Evolutionary conservation across 2,329 filamentous ascomycete genomes (phyloP), one percentile per base, ranked within the genome.

Genomic region (Lasiodiplodia theobromae): DNA sequence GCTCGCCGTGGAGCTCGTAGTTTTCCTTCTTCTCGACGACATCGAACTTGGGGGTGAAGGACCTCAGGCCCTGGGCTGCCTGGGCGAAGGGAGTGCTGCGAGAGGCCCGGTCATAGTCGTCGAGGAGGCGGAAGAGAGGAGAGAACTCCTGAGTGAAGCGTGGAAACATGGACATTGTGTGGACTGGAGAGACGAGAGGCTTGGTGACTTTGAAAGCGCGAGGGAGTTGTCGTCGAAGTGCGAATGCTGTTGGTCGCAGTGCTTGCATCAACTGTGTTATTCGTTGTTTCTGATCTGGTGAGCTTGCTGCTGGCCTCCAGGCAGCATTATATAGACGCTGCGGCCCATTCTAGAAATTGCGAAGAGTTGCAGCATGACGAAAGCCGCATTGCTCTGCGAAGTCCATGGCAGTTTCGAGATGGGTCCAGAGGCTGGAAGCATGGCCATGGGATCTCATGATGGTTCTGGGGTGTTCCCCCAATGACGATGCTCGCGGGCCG

Each of bases 1-100:
- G 87, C 80, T 95, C 92, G 74, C 92, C 92, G 74, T 94, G 88
- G 23, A 95, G 89, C 80, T 95, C 90, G 77, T 93, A 95, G 71
- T 83, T 78, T 6, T 88, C 81, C 70, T 86, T 86, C 14, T 86
- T 87, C 82, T 96, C 92, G 77, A 87, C 89, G 70, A 94, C 85
- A 74, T 95, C 92, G 76, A 95, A 95, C 80, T 89, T 91, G 67
- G 92, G 92, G 69, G 87, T 86, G 86, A 93, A 94, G 75, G 86
- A 83, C 57, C 83, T 84, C 58, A 86, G 72, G 38, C 68, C 68
- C 66, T 77, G 72, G 54, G 75, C 65, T 69, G 75, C 40, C 57
- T 54, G 56, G 69, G 75, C 73, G 73, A 76, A 72, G 8, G 60
- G 44, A 14, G 74, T 70, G 53, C 75, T 74, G 37, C 78, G 77